phyloP scores from a whole-genome alignment of 257 asterid species.

The Jaltomata sinuosa region DNA sequence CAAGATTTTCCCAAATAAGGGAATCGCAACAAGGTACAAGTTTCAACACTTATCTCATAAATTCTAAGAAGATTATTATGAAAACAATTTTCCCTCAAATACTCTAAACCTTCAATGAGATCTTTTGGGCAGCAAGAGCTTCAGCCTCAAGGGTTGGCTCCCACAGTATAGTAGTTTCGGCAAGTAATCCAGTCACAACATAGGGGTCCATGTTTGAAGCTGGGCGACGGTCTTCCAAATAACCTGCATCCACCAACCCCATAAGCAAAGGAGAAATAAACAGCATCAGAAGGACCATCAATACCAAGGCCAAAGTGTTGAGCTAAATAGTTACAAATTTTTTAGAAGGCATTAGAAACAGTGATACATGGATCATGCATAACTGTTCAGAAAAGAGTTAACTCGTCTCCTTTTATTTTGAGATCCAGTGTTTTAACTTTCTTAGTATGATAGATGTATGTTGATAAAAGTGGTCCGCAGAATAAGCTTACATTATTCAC shows the following conservation, averaged over 20 bases:
- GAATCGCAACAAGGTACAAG: constrained; percentile 2
- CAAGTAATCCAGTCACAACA: constrained; percentile 72
- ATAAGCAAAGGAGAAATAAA: neutral
- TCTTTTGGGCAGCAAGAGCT: constrained; percentile 82
- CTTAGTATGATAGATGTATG: neutral
- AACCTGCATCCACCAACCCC: constrained; percentile 37
- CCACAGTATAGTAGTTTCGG: constrained; percentile 89
- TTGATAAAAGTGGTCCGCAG: neutral
- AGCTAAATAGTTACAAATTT: neutral
- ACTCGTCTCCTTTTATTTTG: no score
- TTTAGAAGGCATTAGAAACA: neutral
- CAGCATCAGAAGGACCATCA: neutral
- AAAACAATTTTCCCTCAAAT: neutral
- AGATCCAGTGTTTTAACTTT: no score
- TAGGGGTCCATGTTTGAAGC: constrained; percentile 99
- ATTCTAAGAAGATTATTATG: neutral
- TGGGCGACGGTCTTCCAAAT: constrained; percentile 97
- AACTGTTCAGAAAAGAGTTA: neutral
- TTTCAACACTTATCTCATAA: constrained; percentile 9
- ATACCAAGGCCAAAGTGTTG: neutral
- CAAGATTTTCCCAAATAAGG: constrained; percentile 1
- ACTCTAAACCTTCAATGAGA: constrained; percentile 54
- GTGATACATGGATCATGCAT: neutral
- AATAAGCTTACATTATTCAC: neutral
- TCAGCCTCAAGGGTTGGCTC: constrained; percentile 88